A percentile compares a stretch with the other conserved stretches of the same genome.
phyloP scores from a whole-genome alignment of 2,329 filamentous ascomycete genomes.

The Cylindrodendrum hubeiense region DNA sequence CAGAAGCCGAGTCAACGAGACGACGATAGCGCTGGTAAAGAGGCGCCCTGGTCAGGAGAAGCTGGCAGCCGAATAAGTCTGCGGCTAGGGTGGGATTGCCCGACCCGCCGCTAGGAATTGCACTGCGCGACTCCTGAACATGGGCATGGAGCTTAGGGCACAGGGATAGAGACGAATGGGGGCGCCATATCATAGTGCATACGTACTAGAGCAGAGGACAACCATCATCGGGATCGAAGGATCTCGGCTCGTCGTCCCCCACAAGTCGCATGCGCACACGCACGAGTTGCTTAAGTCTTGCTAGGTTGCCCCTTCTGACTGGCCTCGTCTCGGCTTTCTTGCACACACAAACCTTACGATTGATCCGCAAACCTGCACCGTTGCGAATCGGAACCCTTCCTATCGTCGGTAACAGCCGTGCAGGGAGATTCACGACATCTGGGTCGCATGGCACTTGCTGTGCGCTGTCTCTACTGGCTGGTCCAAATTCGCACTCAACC shows the following conservation, averaged over 20 bases:
- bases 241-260: conserved; percentile 37
- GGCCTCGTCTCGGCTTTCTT: conserved; percentile 32
- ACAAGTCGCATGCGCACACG: conserved; percentile 33
- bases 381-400: conserved; percentile 43
- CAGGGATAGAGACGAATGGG: conserved; percentile 4
- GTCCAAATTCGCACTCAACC: not conserved
- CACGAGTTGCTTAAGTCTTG: conserved; percentile 23
- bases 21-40: not conserved
- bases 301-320: conserved; percentile 22
- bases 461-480: conserved; percentile 1
- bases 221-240: conserved; percentile 24
- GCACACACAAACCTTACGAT: conserved; percentile 29
- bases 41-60: not conserved
- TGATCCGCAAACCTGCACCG: conserved; percentile 33
- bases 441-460: conserved; percentile 21
- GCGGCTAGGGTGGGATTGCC: not conserved
- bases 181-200: not conserved
- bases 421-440: conserved; percentile 29
- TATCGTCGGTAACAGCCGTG: conserved; percentile 30
- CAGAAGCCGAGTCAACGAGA: not conserved
- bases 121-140: conserved; percentile 11
- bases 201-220: conserved; percentile 1
- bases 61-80: not conserved
- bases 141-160: not conserved
- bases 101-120: not conserved